phyloP scores from a whole-genome alignment of 257 asterid species.

The Misopates orontium region DNA sequence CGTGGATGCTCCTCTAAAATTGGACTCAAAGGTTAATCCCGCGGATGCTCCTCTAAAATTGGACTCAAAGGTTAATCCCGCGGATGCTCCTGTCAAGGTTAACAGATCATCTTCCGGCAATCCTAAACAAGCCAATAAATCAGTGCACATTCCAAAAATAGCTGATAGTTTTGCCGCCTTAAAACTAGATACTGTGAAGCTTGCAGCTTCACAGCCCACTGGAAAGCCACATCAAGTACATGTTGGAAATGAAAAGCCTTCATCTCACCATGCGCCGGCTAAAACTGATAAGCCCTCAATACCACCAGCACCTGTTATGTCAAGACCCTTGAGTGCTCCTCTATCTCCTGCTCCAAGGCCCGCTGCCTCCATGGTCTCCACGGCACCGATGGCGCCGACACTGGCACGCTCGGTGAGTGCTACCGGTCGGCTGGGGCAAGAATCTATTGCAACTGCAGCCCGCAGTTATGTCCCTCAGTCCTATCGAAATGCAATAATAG shows the following conservation, averaged over 20 bases:
- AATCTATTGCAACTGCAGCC: conserved; percentile 43
- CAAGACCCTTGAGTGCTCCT: conserved; percentile 91
- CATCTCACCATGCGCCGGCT: background rate
- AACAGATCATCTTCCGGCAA: conserved; percentile 40
- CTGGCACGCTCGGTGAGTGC: conserved; percentile 78
- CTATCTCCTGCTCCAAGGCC: conserved; percentile 55
- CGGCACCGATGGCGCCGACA: conserved; percentile 55
- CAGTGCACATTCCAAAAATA: conserved; percentile 32
- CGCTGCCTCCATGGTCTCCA: conserved; percentile 46
- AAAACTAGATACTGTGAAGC: conserved; percentile 37
- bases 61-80: conserved; percentile 38
- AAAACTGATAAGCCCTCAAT: conserved; percentile 44
- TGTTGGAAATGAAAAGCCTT: background rate
- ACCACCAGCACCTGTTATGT: conserved; percentile 45
- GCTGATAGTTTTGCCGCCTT: conserved; percentile 37
- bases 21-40: conserved; percentile 40
- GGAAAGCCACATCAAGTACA: background rate
- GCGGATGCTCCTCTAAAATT: conserved; percentile 29
- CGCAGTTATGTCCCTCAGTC: conserved; percentile 70
- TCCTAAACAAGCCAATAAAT: conserved; percentile 41
- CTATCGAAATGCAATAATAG: conserved; percentile 79
- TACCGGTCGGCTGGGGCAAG: conserved; percentile 76
- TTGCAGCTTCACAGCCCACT: conserved; percentile 34
- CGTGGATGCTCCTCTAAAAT: conserved; percentile 26
- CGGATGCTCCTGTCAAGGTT: conserved; percentile 40